Evolutionary conservation across 1,284 basidiomycete genomes (phyloP), one percentile per base, ranked within the genome.

Genomic region (Cutaneotrichosporon sp.): DNA sequence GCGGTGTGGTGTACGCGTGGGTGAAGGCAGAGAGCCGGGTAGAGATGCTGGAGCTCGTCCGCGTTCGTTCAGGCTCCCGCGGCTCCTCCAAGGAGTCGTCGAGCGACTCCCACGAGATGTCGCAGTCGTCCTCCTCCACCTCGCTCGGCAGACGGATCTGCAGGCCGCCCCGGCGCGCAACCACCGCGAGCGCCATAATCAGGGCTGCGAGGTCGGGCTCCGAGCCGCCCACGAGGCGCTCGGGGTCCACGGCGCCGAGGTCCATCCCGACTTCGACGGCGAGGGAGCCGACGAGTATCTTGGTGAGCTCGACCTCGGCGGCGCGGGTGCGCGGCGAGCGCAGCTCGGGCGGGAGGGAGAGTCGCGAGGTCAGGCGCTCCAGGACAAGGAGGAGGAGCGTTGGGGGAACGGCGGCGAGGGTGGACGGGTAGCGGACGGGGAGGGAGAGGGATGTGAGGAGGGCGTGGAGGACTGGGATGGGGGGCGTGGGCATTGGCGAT

Each of bases 261-360:
- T 73, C 73, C 50, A 75, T 60, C 11, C 22, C 27, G 6, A 75
- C 47, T 33, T 74, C 73, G 56, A 66, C 64, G 2, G 64, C 69
- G 27, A 75, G 59, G 4, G 67, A 63, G 3, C 73, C 73, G 4
- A 75, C 56, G 3, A 75, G 27, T 49, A 64, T 68, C 53, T 75
- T 73, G 20, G 69, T 54, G 13, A 71, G 59, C 10, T 46, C 60
- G 6, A 69, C 31, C 57, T 73, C 71, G 33, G 69, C 69, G 18
- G 43, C 46, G 11, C 18, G 18, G 0, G 58, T 65, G 4, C 47
- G 8, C 20, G 68, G 69, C 20, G 22, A 29, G n/a, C 69, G 61
- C 14, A 67, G 54, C 3, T 53, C 13, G 5, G 61, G 54, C 14
- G 68, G 59, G 1, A 68, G 63, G 13, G 69, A 60, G 10, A 69